These are phyloP conservation scores for Helenozyma rhizophorensis DNA, from an alignment of 805 yeast genomes.

Conservation along the genomic window DNA sequence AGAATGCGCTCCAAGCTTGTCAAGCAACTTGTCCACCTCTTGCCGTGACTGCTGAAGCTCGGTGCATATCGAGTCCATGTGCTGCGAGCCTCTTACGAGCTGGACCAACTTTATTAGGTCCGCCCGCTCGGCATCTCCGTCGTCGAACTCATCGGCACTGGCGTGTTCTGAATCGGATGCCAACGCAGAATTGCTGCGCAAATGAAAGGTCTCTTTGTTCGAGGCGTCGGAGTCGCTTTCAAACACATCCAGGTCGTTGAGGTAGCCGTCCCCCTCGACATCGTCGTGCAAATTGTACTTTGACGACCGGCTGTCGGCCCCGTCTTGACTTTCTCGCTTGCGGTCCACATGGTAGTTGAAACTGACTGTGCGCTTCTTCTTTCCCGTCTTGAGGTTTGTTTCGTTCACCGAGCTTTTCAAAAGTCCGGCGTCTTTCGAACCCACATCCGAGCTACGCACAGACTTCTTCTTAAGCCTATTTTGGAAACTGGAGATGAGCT, in stretches of 20 bases:
- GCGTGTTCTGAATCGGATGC: too few relatives aligned
- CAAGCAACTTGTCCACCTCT: conserved; percentile 50
- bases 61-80: conserved; percentile 67
- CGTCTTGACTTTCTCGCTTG: not conserved
- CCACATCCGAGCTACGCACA: conserved; percentile 1
- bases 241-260: conserved; percentile 11
- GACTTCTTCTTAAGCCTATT: conserved; percentile 3
- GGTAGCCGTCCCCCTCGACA: too few relatives aligned
- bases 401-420: conserved; percentile 13
- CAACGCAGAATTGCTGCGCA: too few relatives aligned
- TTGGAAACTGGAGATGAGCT: conserved; percentile 9
- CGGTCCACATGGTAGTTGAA: conserved; percentile 24
- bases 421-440: conserved; percentile 5
- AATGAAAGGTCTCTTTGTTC: too few relatives aligned
- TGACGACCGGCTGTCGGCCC: not conserved
- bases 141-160: not conserved
- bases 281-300: too few relatives aligned
- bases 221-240: conserved; percentile 12
- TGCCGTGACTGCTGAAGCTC: conserved; percentile 52
- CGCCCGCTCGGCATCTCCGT: conserved; percentile 10
- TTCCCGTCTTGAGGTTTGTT: conserved; percentile 17
- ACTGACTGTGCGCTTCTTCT: conserved; percentile 28
- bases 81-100: conserved; percentile 48
- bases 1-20: conserved; percentile 32
- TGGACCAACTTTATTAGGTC: conserved; percentile 38